These are phyloP conservation scores for Colletotrichum theobromicola DNA, from an alignment of 2,329 filamentous ascomycete species.

Conservation along the genomic window DNA sequence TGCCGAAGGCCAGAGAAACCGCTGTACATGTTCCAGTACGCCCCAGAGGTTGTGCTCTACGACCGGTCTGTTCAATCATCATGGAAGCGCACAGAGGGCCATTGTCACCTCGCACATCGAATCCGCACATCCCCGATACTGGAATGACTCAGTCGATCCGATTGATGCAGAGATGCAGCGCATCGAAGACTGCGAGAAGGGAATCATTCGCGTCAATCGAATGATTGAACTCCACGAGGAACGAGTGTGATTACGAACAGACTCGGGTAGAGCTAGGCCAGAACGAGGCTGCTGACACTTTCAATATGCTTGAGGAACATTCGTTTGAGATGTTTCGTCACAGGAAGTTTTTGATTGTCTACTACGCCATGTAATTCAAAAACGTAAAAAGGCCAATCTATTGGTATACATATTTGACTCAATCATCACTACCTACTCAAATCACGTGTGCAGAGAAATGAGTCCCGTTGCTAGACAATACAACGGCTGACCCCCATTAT, in stretches of 20 bases:
- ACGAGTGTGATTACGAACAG: conserved; percentile 21
- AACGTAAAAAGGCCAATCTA: too few species aligned
- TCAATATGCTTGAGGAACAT: background rate
- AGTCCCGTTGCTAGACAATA: too few species aligned
- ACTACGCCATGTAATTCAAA: background rate
- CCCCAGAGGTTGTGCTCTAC: background rate
- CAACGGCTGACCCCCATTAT: too few species aligned
- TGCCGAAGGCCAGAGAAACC: conserved; percentile 6
- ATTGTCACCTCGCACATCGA: conserved; percentile 31
- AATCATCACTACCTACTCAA: too few species aligned
- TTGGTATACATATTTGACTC: too few species aligned
- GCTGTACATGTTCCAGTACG: conserved; percentile 9
- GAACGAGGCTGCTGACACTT: background rate
- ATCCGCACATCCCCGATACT: background rate
- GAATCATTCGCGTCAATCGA: conserved; percentile 32
- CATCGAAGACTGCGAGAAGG: conserved; percentile 27
- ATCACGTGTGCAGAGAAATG: too few species aligned
- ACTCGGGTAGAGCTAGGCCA: background rate
- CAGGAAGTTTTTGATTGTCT: background rate
- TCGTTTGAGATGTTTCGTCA: background rate
- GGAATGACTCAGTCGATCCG: conserved; percentile 25
- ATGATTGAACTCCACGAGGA: conserved; percentile 37
- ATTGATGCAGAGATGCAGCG: conserved; percentile 37
- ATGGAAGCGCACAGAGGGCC: conserved; percentile 19
- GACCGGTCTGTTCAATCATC: background rate